These are phyloP conservation scores for Malus hybrid DNA, from an alignment of 331 rosid genomes.

Conservation along the genomic window DNA sequence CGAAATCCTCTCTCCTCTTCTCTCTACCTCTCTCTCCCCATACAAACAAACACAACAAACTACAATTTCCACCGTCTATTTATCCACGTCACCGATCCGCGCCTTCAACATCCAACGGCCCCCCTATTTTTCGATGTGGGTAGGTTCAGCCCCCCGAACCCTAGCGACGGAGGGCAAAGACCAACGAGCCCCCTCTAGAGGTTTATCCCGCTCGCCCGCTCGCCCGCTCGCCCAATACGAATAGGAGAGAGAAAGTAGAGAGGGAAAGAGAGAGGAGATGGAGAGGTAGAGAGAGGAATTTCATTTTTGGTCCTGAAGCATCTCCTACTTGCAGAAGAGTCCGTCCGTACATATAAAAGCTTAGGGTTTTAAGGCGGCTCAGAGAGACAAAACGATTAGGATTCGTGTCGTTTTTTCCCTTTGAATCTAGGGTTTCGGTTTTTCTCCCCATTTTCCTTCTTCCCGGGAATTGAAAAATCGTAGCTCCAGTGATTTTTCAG, in stretches of 20 bases:
- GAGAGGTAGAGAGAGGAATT: constrained; percentile 5
- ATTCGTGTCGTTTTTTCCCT: not conserved
- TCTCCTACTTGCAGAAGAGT: constrained; percentile 26
- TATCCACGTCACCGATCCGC: constrained; percentile 57
- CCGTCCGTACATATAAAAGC: constrained; percentile 12
- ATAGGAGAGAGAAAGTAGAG: constrained; percentile 21
- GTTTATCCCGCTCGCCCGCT: no score
- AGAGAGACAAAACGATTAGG: not conserved
- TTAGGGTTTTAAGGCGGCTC: constrained; percentile 23
- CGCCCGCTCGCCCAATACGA: no score
- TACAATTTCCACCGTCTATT: constrained; percentile 34
- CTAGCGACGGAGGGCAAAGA: constrained; percentile 33
- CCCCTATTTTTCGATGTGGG: constrained; percentile 5
- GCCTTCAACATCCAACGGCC: constrained; percentile 30
- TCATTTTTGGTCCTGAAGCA: not conserved
- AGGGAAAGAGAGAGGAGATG: constrained; percentile 4
- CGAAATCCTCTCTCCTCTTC: not conserved
- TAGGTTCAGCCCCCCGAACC: constrained; percentile 37
- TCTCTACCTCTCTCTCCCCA: not conserved
- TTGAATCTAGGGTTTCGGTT: not conserved
- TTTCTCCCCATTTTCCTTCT: not conserved
- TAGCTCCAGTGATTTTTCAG: not conserved
- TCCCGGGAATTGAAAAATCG: not conserved
- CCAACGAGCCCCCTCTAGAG: not conserved
- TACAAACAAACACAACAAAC: constrained; percentile 72